A percentile compares a stretch with the other conserved stretches of the same genome.
These are phyloP conservation scores for Cladophialophora psammophila DNA, from an alignment of 2,329 filamentous ascomycete genomes.

Conservation along the genomic window DNA sequence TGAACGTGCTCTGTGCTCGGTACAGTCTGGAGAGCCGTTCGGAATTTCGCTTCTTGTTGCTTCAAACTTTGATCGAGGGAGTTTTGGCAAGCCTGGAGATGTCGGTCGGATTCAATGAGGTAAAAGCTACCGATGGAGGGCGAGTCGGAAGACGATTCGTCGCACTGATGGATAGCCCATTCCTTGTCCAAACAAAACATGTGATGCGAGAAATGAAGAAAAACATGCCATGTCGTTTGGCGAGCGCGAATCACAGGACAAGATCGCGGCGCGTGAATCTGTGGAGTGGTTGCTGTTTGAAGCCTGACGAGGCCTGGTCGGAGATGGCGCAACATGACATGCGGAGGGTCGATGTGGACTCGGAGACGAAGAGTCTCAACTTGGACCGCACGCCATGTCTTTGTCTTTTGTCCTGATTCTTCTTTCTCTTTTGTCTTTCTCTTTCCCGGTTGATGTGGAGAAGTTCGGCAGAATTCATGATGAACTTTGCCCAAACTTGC, in stretches of 20 bases:
- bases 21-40: neutral
- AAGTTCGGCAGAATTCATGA: neutral
- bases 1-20: neutral
- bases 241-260: slow-evolving; percentile 12
- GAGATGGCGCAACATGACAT: slow-evolving; percentile 1
- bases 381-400: neutral
- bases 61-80: neutral
- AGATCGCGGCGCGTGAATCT: slow-evolving; percentile 8
- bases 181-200: neutral
- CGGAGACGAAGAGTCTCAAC: neutral
- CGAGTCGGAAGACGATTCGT: neutral
- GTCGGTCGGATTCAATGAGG: neutral
- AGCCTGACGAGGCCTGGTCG: neutral
- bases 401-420: neutral
- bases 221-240: slow-evolving; percentile 2
- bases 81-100: neutral
- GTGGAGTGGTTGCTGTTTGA: slow-evolving; percentile 5
- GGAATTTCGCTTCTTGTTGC: neutral
- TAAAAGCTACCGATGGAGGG: neutral
- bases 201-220: neutral
- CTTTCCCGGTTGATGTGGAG: neutral
- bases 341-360: neutral
- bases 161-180: neutral
- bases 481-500: neutral
- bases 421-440: neutral